phyloP scores from a whole-genome alignment of 345 rosid genomes.

The Citrus sp. region DNA sequence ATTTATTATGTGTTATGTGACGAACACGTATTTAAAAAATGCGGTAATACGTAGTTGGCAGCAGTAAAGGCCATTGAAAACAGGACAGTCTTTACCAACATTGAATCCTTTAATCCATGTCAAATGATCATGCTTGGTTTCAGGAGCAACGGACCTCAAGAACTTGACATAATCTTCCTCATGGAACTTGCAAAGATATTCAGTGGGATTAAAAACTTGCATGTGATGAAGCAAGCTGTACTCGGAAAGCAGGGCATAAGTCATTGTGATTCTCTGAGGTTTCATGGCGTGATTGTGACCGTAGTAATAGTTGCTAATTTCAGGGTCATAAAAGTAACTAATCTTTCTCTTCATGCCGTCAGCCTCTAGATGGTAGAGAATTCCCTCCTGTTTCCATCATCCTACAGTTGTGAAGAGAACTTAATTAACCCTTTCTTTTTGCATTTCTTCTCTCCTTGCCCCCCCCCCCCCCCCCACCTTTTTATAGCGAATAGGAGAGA shows the following conservation, averaged over 20 bases:
- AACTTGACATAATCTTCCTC: too few species aligned
- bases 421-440: too few species aligned
- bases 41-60: too few species aligned
- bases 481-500: too few species aligned
- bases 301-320: slow-evolving; percentile 55
- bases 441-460: too few species aligned
- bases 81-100: slow-evolving; percentile 64
- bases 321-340: slow-evolving; percentile 62
- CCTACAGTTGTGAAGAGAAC: too few species aligned
- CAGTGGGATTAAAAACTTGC: background rate
- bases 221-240: slow-evolving; percentile 54
- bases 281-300: slow-evolving; percentile 64
- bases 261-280: slow-evolving; percentile 68
- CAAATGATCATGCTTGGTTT: too few species aligned
- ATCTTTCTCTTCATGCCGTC: slow-evolving; percentile 73
- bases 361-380: slow-evolving; percentile 37
- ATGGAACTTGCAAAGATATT: too few species aligned
- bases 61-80: slow-evolving; percentile 45
- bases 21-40: too few species aligned
- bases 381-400: slow-evolving; percentile 50
- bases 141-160: too few species aligned
- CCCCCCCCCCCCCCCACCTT: too few species aligned
- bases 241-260: slow-evolving; percentile 49
- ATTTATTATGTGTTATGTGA: too few species aligned
- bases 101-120: slow-evolving; percentile 24